Conservation (phyloP, 2,329 filamentous ascomycete species). For the Lachnellula subtilissima region DNA sequence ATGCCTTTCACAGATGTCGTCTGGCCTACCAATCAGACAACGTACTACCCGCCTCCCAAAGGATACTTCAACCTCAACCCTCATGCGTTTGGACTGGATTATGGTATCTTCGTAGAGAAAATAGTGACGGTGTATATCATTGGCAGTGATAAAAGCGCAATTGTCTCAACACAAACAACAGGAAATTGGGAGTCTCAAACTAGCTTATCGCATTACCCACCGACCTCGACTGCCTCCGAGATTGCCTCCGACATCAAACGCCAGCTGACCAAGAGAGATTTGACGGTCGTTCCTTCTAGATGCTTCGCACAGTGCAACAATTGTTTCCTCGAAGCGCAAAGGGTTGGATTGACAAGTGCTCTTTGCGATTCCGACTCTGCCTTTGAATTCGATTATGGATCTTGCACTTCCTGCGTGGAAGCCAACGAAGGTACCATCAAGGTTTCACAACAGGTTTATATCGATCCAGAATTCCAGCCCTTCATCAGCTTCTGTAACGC, state of each 20-base stretch:
- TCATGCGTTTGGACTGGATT: conserved; percentile 56
- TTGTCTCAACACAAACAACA: conserved; percentile 42
- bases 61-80: conserved; percentile 65
- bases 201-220: conserved; percentile 38
- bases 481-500: conserved; percentile 26
- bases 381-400: conserved; percentile 36
- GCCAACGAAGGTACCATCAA: conserved; percentile 13
- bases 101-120: conserved; percentile 53
- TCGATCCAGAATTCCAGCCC: conserved; percentile 20
- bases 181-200: conserved; percentile 53
- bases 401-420: conserved; percentile 35
- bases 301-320: conserved; percentile 54
- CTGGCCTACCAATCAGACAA: conserved; percentile 43
- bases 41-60: conserved; percentile 47
- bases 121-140: conserved; percentile 33
- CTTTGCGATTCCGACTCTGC: conserved; percentile 43
- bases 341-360: conserved; percentile 40
- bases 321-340: conserved; percentile 42
- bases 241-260: conserved; percentile 1
- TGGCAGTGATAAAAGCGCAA: conserved; percentile 3
- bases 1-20: conserved; percentile 26
- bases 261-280: conserved; percentile 30
- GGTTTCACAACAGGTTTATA: conserved; percentile 11
- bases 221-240: conserved; percentile 3
- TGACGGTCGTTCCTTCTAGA: conserved; percentile 36